Evolutionary conservation across 2,329 filamentous ascomycete species (phyloP), one percentile per base, ranked within the genome.

Genomic region (Ophiocordyceps unilateralis): DNA sequence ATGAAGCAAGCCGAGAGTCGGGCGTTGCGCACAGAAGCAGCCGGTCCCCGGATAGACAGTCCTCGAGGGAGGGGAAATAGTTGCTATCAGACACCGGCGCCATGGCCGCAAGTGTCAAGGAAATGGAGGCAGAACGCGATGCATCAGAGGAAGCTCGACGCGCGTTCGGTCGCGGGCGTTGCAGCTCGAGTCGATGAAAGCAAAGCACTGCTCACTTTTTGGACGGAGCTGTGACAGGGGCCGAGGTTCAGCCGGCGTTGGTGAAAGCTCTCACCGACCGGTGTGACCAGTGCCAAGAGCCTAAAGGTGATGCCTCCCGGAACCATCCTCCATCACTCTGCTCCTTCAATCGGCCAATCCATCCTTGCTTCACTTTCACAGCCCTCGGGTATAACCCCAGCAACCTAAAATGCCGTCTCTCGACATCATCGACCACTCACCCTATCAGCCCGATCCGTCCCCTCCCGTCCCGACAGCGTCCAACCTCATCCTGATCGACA

Each of bases 401-500:
- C n/a, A n/a, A 12, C 4, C 24, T 10, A 26, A 26, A 55, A 76
- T 76, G 72, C 54, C 68, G 47, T 64, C 34, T 34, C 49, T 59
- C 30, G 64, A 68, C 47, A 66, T 77, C 46, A 62, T 76, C 49
- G 89, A 95, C 59, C 80, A 95, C 62, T 95, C 89, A 46, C 87
- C 88, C 54, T 80, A 82, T 58, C 80, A 94, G 61, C 83, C 85
- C 46, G 74, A 81, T 49, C 80, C 82, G 42, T 79, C 80, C 24
- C 68, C 78, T 42, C 78, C 79, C 30, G 69, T 95, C 43, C 61
- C 81, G 21, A 87, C 79, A 41, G 91, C 91, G 22, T 83, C 82
- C 45, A 96, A 96, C 62, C 73, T 98, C 45, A 75, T 98, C 48
- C 72, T 98, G 49, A 95, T 98, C 55, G 91, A 98, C 70, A 98